Conservation (phyloP, 345 rosid species). For the Murraya koenigii region DNA sequence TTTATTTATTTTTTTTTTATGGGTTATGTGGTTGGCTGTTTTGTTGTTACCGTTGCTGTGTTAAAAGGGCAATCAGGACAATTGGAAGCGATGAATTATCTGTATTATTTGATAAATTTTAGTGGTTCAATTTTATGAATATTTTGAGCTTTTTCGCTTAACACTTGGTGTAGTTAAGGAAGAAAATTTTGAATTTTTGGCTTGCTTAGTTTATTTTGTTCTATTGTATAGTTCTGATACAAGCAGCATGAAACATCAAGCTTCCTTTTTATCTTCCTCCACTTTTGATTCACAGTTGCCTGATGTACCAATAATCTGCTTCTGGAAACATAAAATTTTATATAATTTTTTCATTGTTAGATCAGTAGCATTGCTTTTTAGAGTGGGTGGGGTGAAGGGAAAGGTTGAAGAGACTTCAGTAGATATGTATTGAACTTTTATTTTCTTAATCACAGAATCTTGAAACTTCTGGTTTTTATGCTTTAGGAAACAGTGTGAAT, state of each 20-base stretch:
- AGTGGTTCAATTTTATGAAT: neutral
- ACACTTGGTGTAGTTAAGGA: neutral
- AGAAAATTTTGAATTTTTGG: neutral
- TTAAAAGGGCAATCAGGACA: neutral
- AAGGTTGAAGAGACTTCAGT: neutral
- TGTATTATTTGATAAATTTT: neutral
- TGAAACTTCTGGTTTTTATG: constrained; percentile 33
- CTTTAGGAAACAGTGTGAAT: constrained; percentile 41
- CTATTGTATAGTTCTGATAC: too few species aligned
- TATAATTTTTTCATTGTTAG: neutral
- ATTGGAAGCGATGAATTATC: neutral
- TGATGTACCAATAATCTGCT: neutral
- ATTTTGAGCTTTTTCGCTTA: neutral
- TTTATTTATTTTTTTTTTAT: neutral
- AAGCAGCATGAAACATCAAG: neutral
- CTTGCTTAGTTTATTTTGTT: neutral
- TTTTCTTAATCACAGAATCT: constrained; percentile 15
- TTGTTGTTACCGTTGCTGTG: neutral
- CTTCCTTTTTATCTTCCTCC: too few species aligned
- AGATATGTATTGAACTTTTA: neutral
- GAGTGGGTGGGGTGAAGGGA: neutral
- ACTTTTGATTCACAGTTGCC: neutral
- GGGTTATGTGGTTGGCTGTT: neutral
- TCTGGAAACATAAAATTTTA: neutral
- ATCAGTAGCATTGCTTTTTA: neutral